Evolutionary conservation across 2,329 filamentous ascomycete genomes (phyloP).

Genomic region (Colletotrichum theobromicola): DNA sequence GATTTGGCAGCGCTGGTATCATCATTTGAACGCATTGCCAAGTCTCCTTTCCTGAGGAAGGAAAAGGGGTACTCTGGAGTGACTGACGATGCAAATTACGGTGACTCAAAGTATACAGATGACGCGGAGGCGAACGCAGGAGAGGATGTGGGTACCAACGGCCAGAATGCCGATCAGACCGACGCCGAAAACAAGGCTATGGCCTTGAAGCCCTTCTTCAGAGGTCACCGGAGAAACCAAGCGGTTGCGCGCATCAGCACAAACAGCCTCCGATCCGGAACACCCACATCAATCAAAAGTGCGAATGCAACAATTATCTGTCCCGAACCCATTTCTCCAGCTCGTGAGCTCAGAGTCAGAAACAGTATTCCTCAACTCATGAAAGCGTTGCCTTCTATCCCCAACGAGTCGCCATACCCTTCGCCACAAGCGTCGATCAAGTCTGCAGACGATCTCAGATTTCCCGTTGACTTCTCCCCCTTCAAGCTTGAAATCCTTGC

Average conservation of each 20-base stretch:
- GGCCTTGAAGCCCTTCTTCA: neutral
- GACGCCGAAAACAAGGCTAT: neutral
- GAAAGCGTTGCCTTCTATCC: slow-evolving; percentile 56
- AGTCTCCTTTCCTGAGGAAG: slow-evolving; percentile 24
- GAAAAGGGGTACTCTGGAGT: slow-evolving; percentile 11
- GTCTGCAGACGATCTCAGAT: neutral
- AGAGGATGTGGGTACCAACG: too few species aligned
- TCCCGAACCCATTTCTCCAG: slow-evolving; percentile 55
- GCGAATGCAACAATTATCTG: slow-evolving; percentile 36
- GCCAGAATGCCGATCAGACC: neutral
- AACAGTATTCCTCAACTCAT: slow-evolving; percentile 57
- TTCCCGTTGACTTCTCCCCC: slow-evolving; percentile 17
- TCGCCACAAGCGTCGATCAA: neutral
- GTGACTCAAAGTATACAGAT: neutral
- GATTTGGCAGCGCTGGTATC: slow-evolving; percentile 34
- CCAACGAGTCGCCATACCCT: slow-evolving; percentile 28
- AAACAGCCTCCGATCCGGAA: neutral
- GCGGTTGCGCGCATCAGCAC: slow-evolving; percentile 28
- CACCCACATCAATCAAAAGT: neutral
- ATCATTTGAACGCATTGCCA: slow-evolving; percentile 31
- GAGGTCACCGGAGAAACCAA: slow-evolving; percentile 30
- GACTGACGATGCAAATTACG: neutral
- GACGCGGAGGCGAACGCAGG: neutral
- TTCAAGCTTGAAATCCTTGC: slow-evolving; percentile 18
- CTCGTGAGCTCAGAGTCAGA: slow-evolving; percentile 48